Base-by-base conservation (phyloP, 805 yeast genomes). In the Suhomyces canberraensis region DNA sequence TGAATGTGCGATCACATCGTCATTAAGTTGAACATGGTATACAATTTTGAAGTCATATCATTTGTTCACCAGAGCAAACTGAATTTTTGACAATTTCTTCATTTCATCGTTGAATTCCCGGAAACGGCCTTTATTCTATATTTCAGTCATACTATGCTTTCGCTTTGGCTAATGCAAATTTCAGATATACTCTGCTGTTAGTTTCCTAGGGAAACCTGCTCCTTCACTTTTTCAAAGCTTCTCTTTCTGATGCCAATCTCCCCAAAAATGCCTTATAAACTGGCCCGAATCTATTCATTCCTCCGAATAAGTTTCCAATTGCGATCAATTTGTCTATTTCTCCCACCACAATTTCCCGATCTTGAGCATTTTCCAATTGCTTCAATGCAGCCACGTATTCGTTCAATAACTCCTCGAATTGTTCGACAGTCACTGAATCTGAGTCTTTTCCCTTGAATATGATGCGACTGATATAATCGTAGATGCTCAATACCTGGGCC, bases 251-350 rank as follows among this genome's bases (percentile, higher is more conserved):
- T 40, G 60, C 59, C 8, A 79, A 52, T 16, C 57, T 61, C n/a
- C 58, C 57, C 1, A 87, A 66, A 52, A 80, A 81, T 16, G 61
- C 66, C n/a, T 62, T 52, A 48, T 78, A 83, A 1, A 62, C 51
- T 1, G 73, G 62, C 36, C 74, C 64, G 51, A 80, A 83, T 19
- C 67, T 64, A 2, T 69, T 58, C 31, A 82, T 52, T 14, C 71
- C 73, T 45, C 70, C 69, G 49, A 83, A 81, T 13, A 80, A 56
- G 0, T 81, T 79, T 31, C 65, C 58, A 35, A 81, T 48, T 4
- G 66, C 67, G 16, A 67, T 60, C 53, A 83, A 61, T 19, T 69
- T 66, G 25, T 75, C 69, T 14, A 78, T 61, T 35, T 73, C 73
- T n/a, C n/a, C n/a, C n/a, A n/a, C n/a, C n/a, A n/a, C n/a, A n/a